These are phyloP conservation scores for Trichophyton mentagrophytes DNA, from an alignment of 2,329 filamentous ascomycete species.

Conservation along the genomic window DNA sequence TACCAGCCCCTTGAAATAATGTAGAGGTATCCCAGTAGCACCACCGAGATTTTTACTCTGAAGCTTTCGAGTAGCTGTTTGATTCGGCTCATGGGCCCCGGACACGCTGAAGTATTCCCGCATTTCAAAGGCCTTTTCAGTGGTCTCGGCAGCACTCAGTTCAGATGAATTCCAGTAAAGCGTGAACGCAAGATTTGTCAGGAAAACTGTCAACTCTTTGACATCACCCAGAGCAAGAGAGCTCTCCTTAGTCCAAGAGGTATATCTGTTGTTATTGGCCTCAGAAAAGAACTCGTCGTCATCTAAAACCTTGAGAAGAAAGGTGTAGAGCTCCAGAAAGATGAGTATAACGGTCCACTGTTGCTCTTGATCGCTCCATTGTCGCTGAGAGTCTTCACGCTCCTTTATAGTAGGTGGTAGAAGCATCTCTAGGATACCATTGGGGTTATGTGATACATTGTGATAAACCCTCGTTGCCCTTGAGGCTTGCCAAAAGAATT, in stretches of 20 bases:
- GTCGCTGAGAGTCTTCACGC: constrained; percentile 11
- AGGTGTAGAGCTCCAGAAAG: constrained; percentile 88
- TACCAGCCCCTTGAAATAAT: constrained; percentile 65
- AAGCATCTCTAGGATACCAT: constrained; percentile 46
- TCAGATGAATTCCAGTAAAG: constrained; percentile 74
- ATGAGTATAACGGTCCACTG: constrained; percentile 85
- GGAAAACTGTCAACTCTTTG: constrained; percentile 60
- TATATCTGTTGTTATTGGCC: constrained; percentile 28
- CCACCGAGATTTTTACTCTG: constrained; percentile 43
- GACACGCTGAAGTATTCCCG: constrained; percentile 34
- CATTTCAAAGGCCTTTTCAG: constrained; percentile 31
- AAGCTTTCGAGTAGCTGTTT: constrained; percentile 19
- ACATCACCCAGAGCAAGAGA: constrained; percentile 61
- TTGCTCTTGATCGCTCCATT: constrained; percentile 37
- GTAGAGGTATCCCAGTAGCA: constrained; percentile 59
- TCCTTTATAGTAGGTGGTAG: constrained; percentile 26
- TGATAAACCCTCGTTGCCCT: constrained; percentile 45
- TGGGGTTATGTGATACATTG: constrained; percentile 44
- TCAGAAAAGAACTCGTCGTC: constrained; percentile 85
- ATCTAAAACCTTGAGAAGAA: constrained; percentile 82
- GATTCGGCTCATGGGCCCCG: constrained; percentile 4
- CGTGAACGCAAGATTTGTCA: constrained; percentile 83
- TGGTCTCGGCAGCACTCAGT: constrained; percentile 35
- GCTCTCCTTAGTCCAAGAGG: constrained; percentile 47
- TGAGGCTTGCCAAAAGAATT: constrained; percentile 71